phyloP scores from a whole-genome alignment of 2,329 filamentous ascomycete species.

The Lachnellula cervina region DNA sequence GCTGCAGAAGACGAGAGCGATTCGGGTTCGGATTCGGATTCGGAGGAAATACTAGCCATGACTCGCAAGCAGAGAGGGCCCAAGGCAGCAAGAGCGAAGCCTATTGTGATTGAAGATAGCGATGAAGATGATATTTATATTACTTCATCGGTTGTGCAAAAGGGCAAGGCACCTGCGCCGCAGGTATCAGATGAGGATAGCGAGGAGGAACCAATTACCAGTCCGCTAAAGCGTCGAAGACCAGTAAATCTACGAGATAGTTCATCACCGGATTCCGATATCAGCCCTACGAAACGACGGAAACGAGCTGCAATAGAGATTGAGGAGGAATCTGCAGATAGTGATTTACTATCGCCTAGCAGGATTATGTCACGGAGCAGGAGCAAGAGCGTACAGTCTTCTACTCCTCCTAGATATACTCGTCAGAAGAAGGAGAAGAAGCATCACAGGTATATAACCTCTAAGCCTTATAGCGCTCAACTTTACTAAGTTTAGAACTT shows the following conservation, averaged over 20 bases:
- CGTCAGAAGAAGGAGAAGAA: conserved; percentile 17
- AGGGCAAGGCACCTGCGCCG: not conserved
- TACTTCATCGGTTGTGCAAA: conserved; percentile 12
- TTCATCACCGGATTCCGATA: conserved; percentile 4
- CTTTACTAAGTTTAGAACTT: too few species aligned
- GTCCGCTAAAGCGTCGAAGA: conserved; percentile 10
- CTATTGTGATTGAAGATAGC: conserved; percentile 4
- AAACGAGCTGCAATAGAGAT: not conserved
- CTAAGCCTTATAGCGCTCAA: too few species aligned
- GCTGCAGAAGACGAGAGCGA: not conserved
- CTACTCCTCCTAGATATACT: conserved; percentile 9
- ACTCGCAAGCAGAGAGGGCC: not conserved
- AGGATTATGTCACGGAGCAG: not conserved
- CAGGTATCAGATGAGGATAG: conserved; percentile 3
- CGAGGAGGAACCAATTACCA: conserved; percentile 4
- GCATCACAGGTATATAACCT: conserved; percentile 28
- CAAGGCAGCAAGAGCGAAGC: not conserved
- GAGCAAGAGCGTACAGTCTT: not conserved
- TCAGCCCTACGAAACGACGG: conserved; percentile 1
- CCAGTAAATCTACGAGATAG: not conserved
- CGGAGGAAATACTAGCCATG: not conserved
- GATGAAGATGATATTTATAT: conserved; percentile 14
- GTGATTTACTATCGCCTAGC: conserved; percentile 7
- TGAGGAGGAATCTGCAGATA: not conserved
- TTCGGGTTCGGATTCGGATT: not conserved